Evolutionary conservation across 129 eudicot species (phyloP).

Genomic region (Chrysanthemum makinoi): DNA sequence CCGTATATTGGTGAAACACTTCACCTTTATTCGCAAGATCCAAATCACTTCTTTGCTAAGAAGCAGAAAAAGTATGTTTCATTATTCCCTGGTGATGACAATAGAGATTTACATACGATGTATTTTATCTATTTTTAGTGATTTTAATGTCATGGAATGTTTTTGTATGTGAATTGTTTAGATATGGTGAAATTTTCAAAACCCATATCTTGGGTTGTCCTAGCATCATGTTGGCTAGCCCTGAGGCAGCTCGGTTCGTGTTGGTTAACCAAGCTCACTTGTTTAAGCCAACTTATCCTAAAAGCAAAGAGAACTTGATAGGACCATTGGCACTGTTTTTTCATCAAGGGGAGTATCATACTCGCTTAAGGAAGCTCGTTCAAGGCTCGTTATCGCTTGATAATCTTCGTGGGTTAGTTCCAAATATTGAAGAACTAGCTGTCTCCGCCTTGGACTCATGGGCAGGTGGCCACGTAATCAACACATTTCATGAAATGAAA

Average conservation of each 20-base stretch:
- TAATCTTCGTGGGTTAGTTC: conserved; percentile 38
- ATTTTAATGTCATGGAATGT: not conserved
- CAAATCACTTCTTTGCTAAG: conserved; percentile 42
- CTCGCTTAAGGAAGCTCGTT: conserved; percentile 49
- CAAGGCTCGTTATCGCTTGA: conserved; percentile 49
- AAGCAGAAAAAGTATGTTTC: conserved; percentile 44
- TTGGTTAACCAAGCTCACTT: conserved; percentile 49
- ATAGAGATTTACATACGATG: not conserved
- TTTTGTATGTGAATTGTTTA: conserved; percentile 12
- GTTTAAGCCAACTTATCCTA: conserved; percentile 60
- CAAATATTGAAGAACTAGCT: conserved; percentile 41
- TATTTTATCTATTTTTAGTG: not conserved
- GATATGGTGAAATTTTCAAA: conserved; percentile 62
- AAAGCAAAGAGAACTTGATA: conserved; percentile 55
- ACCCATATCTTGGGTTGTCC: conserved; percentile 58
- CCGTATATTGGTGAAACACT: conserved; percentile 64
- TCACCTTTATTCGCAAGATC: conserved; percentile 68
- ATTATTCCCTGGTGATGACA: not conserved
- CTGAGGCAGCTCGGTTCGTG: conserved; percentile 58
- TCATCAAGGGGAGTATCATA: conserved; percentile 57
- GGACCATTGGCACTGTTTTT: conserved; percentile 55
- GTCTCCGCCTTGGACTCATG: conserved; percentile 43
- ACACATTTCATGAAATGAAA: conserved; percentile 58
- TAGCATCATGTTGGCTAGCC: conserved; percentile 64
- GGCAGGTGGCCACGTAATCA: conserved; percentile 35